Evolutionary conservation across 2,329 filamentous ascomycete genomes (phyloP).

Genomic region (Colletotrichum tabaci): DNA sequence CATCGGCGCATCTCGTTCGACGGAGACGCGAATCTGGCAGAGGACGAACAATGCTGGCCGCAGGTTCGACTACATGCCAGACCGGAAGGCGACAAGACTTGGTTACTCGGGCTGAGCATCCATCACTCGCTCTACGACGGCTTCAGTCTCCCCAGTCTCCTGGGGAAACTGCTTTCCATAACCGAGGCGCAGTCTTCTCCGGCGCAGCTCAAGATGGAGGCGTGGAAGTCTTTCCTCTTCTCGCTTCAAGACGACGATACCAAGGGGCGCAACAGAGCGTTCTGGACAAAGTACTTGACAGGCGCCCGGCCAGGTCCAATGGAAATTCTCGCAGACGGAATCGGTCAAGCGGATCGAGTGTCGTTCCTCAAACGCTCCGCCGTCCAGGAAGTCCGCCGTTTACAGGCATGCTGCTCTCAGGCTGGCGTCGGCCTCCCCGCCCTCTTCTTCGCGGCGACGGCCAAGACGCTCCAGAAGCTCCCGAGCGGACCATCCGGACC

Average conservation of each 20-base stretch:
- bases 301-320: constrained; percentile 42
- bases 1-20: constrained; percentile 46
- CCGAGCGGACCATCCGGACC: not conserved
- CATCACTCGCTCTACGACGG: constrained; percentile 94
- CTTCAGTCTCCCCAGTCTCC: constrained; percentile 78
- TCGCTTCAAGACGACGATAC: not conserved
- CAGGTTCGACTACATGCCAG: constrained; percentile 34
- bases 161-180: constrained; percentile 53
- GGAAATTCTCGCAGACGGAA: constrained; percentile 29
- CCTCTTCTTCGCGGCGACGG: constrained; percentile 81
- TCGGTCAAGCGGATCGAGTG: constrained; percentile 48
- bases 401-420: constrained; percentile 54
- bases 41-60: constrained; percentile 7
- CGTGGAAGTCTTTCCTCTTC: constrained; percentile 26
- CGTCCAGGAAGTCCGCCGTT: constrained; percentile 53
- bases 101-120: constrained; percentile 70
- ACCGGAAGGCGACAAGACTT: constrained; percentile 42
- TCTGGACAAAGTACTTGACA: constrained; percentile 48
- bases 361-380: constrained; percentile 63
- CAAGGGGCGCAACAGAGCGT: not conserved
- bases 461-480: constrained; percentile 54
- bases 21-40: constrained; percentile 30
- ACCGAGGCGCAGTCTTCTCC: not conserved
- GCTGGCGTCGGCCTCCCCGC: constrained; percentile 78
- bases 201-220: not conserved